Conservation (phyloP, 306 rosid genomes). For the Delonix regia region DNA sequence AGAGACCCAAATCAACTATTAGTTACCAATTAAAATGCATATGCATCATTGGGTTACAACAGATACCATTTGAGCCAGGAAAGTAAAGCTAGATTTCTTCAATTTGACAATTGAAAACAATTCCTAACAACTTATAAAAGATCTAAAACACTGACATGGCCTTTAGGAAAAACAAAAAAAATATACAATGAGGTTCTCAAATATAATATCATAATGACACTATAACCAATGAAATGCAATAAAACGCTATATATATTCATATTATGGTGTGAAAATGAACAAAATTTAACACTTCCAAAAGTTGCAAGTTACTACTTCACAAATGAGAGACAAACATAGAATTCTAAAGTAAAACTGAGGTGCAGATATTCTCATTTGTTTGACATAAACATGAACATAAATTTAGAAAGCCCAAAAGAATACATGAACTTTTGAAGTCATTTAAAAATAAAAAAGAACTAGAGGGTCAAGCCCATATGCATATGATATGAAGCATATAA, state of each 20-base stretch:
- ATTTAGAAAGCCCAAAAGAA: not conserved
- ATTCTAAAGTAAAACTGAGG: not conserved
- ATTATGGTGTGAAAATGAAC: not conserved
- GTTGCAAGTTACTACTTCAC: not conserved
- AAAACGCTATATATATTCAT: not conserved
- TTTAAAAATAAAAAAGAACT: too few species aligned
- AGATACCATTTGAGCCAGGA: not conserved
- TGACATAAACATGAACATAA: not conserved
- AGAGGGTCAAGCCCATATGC: too few species aligned
- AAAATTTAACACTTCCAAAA: not conserved
- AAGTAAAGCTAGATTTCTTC: slow-evolving; percentile 1
- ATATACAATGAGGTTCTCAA: not conserved
- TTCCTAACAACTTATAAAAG: not conserved
- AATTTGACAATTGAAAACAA: not conserved
- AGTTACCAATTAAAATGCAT: slow-evolving; percentile 16
- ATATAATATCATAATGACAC: not conserved
- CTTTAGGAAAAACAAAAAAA: not conserved
- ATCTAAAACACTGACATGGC: not conserved
- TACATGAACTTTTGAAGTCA: too few species aligned
- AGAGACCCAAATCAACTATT: slow-evolving; percentile 1
- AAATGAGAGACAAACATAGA: not conserved
- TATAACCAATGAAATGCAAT: not conserved
- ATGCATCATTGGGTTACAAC: not conserved
- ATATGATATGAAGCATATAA: too few species aligned
- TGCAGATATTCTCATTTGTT: not conserved